Base-by-base conservation (phyloP, 805 yeast species). In the Suhomyces pyralidae region DNA sequence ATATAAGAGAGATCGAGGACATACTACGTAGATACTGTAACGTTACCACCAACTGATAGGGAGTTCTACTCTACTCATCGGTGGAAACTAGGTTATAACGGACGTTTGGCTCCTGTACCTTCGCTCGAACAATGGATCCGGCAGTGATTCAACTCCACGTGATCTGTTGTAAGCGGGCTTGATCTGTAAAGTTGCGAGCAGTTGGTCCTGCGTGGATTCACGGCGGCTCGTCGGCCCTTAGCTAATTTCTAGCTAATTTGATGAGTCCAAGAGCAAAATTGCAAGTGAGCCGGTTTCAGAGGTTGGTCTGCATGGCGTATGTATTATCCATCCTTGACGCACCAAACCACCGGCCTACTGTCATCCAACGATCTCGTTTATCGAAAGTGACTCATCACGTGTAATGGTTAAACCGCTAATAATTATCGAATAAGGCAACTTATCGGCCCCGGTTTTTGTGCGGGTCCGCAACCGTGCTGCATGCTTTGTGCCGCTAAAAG, bases 151-250 rank as follows among this genome's bases (percentile, higher is more conserved):
- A 38, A 38, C 24, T 15, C n/a, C 49, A 46, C 49, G 49, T 46
- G 49, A 20, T 34, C 32, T 46, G 42, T 42, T 46, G 49, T 24
- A 34, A 46, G 49, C 49, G 49, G 49, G 49, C 24, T 42, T 44
- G 34, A 34, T 24, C 9, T 7, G 42, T 17, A 38, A 6, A 17
- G 24, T 17, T 38, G 22, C 22, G 42, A 38, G 42, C 42, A 38
- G 42, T 7, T n/a, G 42, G 20, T 17, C 20, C 34, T 14, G 34
- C 36, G 32, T 28, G 36, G 36, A n/a, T 32, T 7, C 36, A 32
- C 17, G 36, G 36, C 36, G 36, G 36, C 3, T n/a, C 36, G 42
- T 38, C 24, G 42, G 42, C 22, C 24, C 42, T 17, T 19, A 38
- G 24, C 20, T 19, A 19, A 8, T 19, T 9, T 38, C 3, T 28